Conservation (phyloP, 768 basidiomycete species). For the Sporobolomyces phaffii region DNA sequence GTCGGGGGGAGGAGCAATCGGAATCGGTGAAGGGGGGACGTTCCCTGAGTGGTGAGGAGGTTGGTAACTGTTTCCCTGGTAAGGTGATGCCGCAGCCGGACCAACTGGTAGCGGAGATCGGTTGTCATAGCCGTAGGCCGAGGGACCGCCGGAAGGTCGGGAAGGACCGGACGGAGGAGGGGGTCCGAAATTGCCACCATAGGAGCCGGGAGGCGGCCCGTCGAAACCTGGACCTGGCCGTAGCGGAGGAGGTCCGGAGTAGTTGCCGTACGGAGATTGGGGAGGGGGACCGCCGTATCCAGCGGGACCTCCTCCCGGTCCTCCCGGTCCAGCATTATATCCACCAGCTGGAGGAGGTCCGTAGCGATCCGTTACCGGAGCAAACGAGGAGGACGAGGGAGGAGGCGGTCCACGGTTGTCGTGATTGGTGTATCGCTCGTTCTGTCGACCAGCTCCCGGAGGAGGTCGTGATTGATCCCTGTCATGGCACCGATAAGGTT, state of each 20-base stretch:
- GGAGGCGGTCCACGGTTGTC: background rate
- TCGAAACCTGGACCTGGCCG: background rate
- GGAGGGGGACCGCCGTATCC: background rate
- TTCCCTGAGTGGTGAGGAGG: too few relatives aligned
- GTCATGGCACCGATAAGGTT: background rate
- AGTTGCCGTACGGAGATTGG: background rate
- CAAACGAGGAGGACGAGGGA: background rate
- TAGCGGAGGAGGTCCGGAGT: too few relatives aligned
- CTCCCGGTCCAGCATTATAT: background rate
- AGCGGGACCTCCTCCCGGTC: background rate
- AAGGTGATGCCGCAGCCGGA: background rate
- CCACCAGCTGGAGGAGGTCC: conserved; percentile 5
- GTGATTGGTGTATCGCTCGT: background rate
- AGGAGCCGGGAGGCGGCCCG: background rate
- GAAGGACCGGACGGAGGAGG: background rate
- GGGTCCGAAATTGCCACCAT: background rate
- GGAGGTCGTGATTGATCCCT: conserved; percentile 5
- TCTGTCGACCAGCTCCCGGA: background rate
- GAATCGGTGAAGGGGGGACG: too few relatives aligned
- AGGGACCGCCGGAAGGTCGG: background rate
- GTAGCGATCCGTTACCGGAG: conserved; percentile 8
- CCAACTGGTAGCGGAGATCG: background rate
- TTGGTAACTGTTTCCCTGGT: too few relatives aligned
- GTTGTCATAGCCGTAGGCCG: background rate
- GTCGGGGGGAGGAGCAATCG: conserved; percentile 2